Conservation (phyloP, 2,329 filamentous ascomycete genomes). For the Aspergillus nomiae region DNA sequence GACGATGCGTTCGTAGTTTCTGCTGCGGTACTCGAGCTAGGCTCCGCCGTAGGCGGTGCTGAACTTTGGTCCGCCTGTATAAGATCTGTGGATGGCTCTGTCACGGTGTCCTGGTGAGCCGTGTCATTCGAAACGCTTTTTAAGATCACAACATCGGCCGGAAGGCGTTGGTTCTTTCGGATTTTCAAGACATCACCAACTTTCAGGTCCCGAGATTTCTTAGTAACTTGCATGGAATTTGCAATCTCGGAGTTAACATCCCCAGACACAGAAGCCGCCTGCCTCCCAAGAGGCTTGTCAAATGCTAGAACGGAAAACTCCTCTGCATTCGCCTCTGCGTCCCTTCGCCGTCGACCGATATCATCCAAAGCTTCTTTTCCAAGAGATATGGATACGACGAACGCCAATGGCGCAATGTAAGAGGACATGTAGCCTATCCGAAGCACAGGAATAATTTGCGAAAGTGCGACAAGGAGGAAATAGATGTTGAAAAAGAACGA, state of each 20-base stretch:
- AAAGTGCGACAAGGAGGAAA: constrained; percentile 91
- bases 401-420: constrained; percentile 87
- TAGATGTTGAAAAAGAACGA: constrained; percentile 99
- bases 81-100: constrained; percentile 29
- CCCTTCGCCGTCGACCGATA: constrained; percentile 78
- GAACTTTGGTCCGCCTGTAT: constrained; percentile 26
- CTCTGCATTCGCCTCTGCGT: constrained; percentile 93
- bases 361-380: constrained; percentile 97
- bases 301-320: constrained; percentile 78
- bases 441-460: constrained; percentile 85
- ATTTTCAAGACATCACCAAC: constrained; percentile 96
- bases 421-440: constrained; percentile 94
- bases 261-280: constrained; percentile 7
- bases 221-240: constrained; percentile 66
- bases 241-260: constrained; percentile 15
- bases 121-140: constrained; percentile 71
- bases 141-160: constrained; percentile 89
- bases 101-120: constrained; percentile 24
- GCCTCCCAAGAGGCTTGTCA: constrained; percentile 42
- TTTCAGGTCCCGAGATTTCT: constrained; percentile 83
- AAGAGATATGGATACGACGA: constrained; percentile 88
- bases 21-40: constrained; percentile 20
- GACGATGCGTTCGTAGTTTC: constrained; percentile 39
- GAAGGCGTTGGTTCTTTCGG: constrained; percentile 86
- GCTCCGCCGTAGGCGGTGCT: constrained; percentile 17